Percentiles rank a stretch among this genome's conserved stretches.
These are phyloP conservation scores for Leccinum obscurum DNA, from an alignment of 768 basidiomycete genomes.

Conservation along the genomic window DNA sequence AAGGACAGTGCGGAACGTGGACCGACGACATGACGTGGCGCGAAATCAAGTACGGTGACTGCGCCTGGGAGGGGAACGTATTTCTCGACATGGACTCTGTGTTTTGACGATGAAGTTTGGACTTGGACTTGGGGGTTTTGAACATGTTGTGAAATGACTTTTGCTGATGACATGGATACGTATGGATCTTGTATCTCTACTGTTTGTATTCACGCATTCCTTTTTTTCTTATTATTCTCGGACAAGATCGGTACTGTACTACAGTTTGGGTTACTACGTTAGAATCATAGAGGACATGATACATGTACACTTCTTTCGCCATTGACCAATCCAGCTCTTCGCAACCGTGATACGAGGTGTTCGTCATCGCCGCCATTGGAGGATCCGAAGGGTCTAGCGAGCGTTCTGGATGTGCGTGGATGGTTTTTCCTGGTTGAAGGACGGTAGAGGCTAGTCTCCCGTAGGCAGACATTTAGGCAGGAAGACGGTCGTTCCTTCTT, in stretches of 20 bases:
- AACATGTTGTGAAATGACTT: background rate
- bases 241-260: background rate
- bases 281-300: background rate
- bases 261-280: background rate
- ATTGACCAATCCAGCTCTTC: too few species aligned
- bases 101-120: conserved; percentile 31
- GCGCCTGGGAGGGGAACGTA: background rate
- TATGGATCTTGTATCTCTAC: background rate
- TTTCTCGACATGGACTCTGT: conserved; percentile 4
- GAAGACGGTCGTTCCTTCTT: too few species aligned
- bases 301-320: background rate
- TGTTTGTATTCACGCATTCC: background rate
- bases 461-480: too few species aligned
- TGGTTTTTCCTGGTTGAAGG: too few species aligned
- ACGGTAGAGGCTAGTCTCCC: too few species aligned
- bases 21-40: background rate
- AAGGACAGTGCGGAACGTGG: background rate
- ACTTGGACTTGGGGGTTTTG: background rate
- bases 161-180: background rate
- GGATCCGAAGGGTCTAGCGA: too few species aligned
- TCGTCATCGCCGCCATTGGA: too few species aligned
- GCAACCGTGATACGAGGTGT: too few species aligned
- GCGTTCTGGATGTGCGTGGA: too few species aligned
- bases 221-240: background rate
- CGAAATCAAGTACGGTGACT: background rate